These are phyloP conservation scores for Nitzschia inconspicua DNA, from an alignment of 108 stramenopile genomes.

Conservation along the genomic window DNA sequence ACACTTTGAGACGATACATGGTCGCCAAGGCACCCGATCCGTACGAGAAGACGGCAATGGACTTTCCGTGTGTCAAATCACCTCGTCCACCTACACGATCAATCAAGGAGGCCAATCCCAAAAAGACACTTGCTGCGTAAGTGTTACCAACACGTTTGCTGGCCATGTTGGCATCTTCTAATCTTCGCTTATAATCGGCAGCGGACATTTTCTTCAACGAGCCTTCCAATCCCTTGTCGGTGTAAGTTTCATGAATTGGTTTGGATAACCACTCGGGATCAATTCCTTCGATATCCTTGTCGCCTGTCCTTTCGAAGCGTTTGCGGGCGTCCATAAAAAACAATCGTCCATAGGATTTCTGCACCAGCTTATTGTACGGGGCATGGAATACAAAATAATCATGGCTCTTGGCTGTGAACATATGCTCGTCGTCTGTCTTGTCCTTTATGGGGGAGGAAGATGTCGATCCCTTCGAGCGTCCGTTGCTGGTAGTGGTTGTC, in stretches of 20 bases:
- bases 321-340: constrained; percentile 83
- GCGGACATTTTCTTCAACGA: constrained; percentile 57
- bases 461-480: constrained; percentile 1
- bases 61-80: constrained; percentile 67
- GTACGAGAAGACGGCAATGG: constrained; percentile 78
- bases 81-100: constrained; percentile 67
- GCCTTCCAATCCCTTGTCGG: constrained; percentile 63
- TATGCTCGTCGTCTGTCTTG: neutral
- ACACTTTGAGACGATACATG: constrained; percentile 87
- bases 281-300: constrained; percentile 23
- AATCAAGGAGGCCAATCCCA: constrained; percentile 84
- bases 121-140: constrained; percentile 94
- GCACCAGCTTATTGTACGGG: constrained; percentile 98
- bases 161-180: constrained; percentile 68
- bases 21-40: constrained; percentile 90
- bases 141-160: constrained; percentile 93
- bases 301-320: constrained; percentile 24
- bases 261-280: constrained; percentile 47
- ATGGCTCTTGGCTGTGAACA: constrained; percentile 57
- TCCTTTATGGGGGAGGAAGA: too few species aligned
- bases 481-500: constrained; percentile 1
- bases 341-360: constrained; percentile 91
- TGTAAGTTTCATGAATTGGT: constrained; percentile 87
- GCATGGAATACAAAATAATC: constrained; percentile 96
- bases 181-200: constrained; percentile 37